These are phyloP conservation scores for Suzukiozyma palmioleophila DNA, from an alignment of 1,139 yeast genomes.

Conservation along the genomic window DNA sequence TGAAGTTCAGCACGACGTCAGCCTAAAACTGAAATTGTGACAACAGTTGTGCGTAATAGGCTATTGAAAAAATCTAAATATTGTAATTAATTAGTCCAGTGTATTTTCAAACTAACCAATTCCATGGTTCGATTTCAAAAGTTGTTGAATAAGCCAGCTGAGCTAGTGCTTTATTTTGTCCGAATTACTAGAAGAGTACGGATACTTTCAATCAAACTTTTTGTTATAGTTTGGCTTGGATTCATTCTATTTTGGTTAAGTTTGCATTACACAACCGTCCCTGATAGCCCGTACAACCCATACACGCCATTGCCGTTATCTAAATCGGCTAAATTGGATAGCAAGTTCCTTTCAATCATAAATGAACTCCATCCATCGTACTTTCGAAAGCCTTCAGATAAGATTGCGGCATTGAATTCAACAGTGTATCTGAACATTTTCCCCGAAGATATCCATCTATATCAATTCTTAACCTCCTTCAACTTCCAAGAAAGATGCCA, in stretches of 20 bases:
- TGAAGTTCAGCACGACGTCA: no score
- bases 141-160: no score
- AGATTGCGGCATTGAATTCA: background rate
- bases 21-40: no score
- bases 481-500: slow-evolving; percentile 10
- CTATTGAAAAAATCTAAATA: no score
- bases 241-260: background rate
- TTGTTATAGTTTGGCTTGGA: background rate
- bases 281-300: background rate
- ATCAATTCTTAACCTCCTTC: slow-evolving; percentile 6
- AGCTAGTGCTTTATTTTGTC: no score
- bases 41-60: no score
- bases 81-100: no score
- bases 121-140: no score
- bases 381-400: background rate
- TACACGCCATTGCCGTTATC: background rate
- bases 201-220: background rate
- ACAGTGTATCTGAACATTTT: slow-evolving; percentile 1
- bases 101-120: no score
- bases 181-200: background rate
- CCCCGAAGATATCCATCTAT: slow-evolving; percentile 4
- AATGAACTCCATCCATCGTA: background rate
- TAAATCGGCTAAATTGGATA: background rate
- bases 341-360: background rate
- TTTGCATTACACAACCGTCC: background rate